A percentile compares a stretch with the other conserved stretches of the same genome.
Conservation (phyloP, 306 rosid species). For the Benincasa hispida region DNA sequence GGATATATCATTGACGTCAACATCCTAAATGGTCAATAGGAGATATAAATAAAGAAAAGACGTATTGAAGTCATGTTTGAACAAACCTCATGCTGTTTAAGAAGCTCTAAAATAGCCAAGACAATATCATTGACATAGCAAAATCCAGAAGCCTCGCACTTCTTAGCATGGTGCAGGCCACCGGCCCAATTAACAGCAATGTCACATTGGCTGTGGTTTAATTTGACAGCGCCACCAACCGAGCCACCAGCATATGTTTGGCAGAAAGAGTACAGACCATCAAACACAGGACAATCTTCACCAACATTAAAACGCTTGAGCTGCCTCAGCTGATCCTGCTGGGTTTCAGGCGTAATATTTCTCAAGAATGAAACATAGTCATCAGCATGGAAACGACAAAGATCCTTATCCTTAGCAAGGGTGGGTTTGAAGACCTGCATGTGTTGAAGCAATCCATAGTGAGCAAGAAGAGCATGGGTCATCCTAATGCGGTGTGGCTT, state of each 20-base stretch:
- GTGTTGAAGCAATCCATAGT: conserved; percentile 73
- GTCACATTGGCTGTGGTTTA: conserved; percentile 61
- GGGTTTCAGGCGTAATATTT: conserved; percentile 68
- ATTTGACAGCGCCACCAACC: conserved; percentile 80
- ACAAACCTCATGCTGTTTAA: conserved; percentile 69
- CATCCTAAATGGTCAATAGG: not conserved
- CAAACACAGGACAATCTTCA: conserved; percentile 82
- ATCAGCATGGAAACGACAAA: conserved; percentile 78
- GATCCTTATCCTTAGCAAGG: conserved; percentile 76
- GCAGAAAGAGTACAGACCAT: conserved; percentile 72
- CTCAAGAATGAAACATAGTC: conserved; percentile 73
- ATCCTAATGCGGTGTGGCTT: conserved; percentile 86
- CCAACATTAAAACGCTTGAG: conserved; percentile 87
- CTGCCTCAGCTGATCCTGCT: conserved; percentile 81
- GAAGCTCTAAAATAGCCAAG: conserved; percentile 73
- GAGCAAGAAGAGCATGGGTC: conserved; percentile 88
- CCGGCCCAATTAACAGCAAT: conserved; percentile 89
- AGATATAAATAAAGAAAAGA: not conserved
- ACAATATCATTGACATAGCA: conserved; percentile 84
- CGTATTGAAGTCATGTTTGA: not conserved
- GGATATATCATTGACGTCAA: not conserved
- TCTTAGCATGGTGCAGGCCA: conserved; percentile 81
- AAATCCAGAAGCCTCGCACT: conserved; percentile 87
- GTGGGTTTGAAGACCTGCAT: conserved; percentile 82
- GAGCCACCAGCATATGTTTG: conserved; percentile 89